A percentile compares a stretch with the other conserved stretches of the same genome.
Evolutionary conservation across 257 asterid species (phyloP).

Genomic region (Plantago elongata): DNA sequence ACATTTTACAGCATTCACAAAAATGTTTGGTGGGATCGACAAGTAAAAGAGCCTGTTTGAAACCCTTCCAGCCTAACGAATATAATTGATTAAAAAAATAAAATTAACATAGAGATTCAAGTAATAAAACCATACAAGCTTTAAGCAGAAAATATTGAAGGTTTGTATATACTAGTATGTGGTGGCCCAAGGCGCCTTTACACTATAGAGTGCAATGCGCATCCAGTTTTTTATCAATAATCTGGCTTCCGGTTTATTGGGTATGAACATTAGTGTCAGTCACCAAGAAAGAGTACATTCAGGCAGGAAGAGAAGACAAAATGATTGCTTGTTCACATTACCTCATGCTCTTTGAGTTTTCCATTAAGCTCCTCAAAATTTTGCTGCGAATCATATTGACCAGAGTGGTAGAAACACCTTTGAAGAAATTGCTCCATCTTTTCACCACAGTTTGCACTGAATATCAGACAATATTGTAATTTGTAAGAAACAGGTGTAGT

Average conservation of each 20-base stretch:
- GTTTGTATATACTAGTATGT: too few species aligned
- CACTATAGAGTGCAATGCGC: too few species aligned
- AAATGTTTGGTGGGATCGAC: constrained; percentile 94
- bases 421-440: constrained; percentile 85
- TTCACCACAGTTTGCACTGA: constrained; percentile 88
- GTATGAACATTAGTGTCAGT: constrained; percentile 2
- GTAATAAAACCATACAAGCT: neutral
- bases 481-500: neutral
- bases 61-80: constrained; percentile 68
- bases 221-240: too few species aligned
- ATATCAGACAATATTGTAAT: constrained; percentile 13
- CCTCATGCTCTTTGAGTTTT: constrained; percentile 87
- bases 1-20: constrained; percentile 78
- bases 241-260: too few species aligned
- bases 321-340: constrained; percentile 17
- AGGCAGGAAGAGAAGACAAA: too few species aligned
- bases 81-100: neutral
- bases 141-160: neutral
- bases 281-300: too few species aligned
- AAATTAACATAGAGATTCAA: neutral
- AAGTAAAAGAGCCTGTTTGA: constrained; percentile 85
- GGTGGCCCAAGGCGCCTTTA: neutral
- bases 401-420: constrained; percentile 88
- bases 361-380: constrained; percentile 67
- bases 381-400: constrained; percentile 74